These are phyloP conservation scores for Coniferiporia weirii DNA, from an alignment of 1,284 basidiomycete genomes.

Conservation along the genomic window DNA sequence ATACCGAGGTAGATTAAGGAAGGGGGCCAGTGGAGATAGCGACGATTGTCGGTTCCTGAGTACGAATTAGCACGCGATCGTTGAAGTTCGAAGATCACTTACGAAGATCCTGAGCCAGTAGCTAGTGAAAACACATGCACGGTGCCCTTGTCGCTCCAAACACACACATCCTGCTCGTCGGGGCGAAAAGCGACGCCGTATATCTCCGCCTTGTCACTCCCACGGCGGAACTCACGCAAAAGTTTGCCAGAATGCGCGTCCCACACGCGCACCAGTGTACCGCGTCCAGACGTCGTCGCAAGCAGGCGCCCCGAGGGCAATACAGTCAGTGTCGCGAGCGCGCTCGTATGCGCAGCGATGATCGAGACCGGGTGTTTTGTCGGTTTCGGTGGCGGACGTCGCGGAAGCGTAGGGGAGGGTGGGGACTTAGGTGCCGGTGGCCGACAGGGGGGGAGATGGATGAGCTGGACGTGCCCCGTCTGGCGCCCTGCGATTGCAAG, in stretches of 20 bases:
- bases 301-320: constrained; percentile 77
- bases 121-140: constrained; percentile 83
- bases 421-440: constrained; percentile 44
- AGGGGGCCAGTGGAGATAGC: constrained; percentile 69
- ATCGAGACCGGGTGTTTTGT: constrained; percentile 71
- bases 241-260: constrained; percentile 73
- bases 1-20: constrained; percentile 83
- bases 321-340: constrained; percentile 73
- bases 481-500: constrained; percentile 87
- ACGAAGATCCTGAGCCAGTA: constrained; percentile 59
- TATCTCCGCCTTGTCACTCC: constrained; percentile 87
- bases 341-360: constrained; percentile 80
- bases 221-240: constrained; percentile 78
- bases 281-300: constrained; percentile 80
- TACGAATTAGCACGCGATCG: constrained; percentile 12
- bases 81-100: constrained; percentile 30
- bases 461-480: constrained; percentile 84
- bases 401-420: constrained; percentile 35
- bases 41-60: constrained; percentile 75
- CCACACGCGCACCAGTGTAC: constrained; percentile 89
- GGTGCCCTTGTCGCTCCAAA: constrained; percentile 96
- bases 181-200: constrained; percentile 81
- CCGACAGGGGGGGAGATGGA: constrained; percentile 78
- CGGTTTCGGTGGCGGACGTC: constrained; percentile 41
- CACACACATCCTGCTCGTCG: constrained; percentile 76